Base-by-base conservation (phyloP, 2,329 filamentous ascomycete genomes). In the Fusarium subtropicale region DNA sequence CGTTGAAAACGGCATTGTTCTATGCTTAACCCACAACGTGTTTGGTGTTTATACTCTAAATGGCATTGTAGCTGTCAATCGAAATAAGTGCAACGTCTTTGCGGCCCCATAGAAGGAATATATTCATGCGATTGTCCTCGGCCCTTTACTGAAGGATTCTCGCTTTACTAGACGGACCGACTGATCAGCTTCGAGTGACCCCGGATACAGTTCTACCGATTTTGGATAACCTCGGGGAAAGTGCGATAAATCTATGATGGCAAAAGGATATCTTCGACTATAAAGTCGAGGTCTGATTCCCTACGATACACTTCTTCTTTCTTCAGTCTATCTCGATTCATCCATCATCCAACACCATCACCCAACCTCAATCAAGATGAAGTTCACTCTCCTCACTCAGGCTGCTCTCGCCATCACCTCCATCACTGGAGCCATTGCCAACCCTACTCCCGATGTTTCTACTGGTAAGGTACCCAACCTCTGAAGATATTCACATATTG, bases 401-500 rank as follows among this genome's bases (percentile, higher is more conserved):
- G 41, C 39, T 41, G 33, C 8, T 56, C 2, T 60, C 5, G 22
- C 41, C 26, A 53, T 58, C n/a, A 53, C 47, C 24, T 36, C 47
- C 22, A 28, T 56, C 9, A 24, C 51, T 12, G 56, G 51, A 47
- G 33, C 8, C 4, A 7, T 60, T 5, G 51, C 33, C 10, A 22
- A 13, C 5, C 51, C 51, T 13, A 56, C 41, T 34, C 33, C 41
- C 7, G 38, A 53, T 36, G 2, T n/a, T 7, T 15, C 22, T 15
- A 36, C 15, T 30, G 41, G 56, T 20, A 59, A 28, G 51, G 2
- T 15, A 1, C 20, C 10, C 1, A 22, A 18, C 1, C 2, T 33
- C 24, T 28, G 1, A n/a, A n/a, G 1, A 6, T 16, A 9, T 39
- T 4, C 1, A 16, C 3, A 10, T 46, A 3, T 16, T 56, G 28